These are phyloP conservation scores for Neoarthrinium moseri DNA, from an alignment of 2,329 filamentous ascomycete species.

Conservation along the genomic window DNA sequence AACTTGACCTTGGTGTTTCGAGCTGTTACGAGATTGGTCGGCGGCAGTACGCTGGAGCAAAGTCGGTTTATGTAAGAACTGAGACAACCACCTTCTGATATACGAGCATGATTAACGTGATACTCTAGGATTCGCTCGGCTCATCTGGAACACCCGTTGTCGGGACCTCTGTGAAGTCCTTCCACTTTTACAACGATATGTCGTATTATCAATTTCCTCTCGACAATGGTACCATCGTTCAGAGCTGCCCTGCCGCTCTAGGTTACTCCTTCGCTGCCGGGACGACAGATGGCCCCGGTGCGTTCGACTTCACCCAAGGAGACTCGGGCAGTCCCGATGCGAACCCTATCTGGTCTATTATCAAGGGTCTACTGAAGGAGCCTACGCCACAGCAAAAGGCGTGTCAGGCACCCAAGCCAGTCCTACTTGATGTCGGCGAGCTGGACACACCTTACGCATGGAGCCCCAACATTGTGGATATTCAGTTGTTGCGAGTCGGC, in stretches of 20 bases:
- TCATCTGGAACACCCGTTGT: slow-evolving; percentile 47
- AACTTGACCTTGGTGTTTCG: slow-evolving; percentile 68
- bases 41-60: slow-evolving; percentile 63
- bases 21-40: slow-evolving; percentile 75
- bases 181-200: slow-evolving; percentile 82
- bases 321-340: slow-evolving; percentile 66
- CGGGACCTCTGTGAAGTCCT: slow-evolving; percentile 68
- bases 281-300: slow-evolving; percentile 84
- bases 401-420: slow-evolving; percentile 80
- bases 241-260: slow-evolving; percentile 80
- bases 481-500: slow-evolving; percentile 80
- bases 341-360: slow-evolving; percentile 76
- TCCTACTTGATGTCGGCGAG: slow-evolving; percentile 84
- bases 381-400: slow-evolving; percentile 67
- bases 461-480: slow-evolving; percentile 85
- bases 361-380: slow-evolving; percentile 67
- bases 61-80: slow-evolving; percentile 39
- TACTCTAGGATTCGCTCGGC: slow-evolving; percentile 49
- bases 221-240: slow-evolving; percentile 67
- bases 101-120: neutral
- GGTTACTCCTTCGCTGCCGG: slow-evolving; percentile 90
- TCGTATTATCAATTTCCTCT: slow-evolving; percentile 70
- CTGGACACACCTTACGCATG: slow-evolving; percentile 74
- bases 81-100: neutral
- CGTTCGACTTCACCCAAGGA: slow-evolving; percentile 87